Base-by-base conservation (phyloP, 441 rosid genomes). In the Kokia cookei region DNA sequence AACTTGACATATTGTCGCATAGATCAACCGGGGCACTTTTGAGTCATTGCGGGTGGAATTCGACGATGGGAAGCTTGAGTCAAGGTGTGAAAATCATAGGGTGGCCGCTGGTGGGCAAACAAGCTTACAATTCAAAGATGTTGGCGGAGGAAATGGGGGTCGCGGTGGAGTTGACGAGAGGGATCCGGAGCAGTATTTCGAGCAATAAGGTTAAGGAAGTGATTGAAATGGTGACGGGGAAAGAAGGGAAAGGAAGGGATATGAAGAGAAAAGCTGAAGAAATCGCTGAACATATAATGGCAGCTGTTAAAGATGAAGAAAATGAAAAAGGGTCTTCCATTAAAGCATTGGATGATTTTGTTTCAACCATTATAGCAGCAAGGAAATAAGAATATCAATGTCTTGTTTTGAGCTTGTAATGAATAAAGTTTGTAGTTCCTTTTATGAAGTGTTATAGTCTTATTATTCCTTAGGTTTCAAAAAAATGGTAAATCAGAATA, bases 21-120 rank as follows among this genome's bases (percentile, higher is more conserved):
- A 4, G 43, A 59, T 82, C 87, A 0, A 84, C 78, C 0, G 83
- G 89, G 17, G 85, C 78, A 29, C 84, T 87, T 73, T 50, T 85
- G 7, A 84, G 86, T 63, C 86, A 85, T 47, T 85, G 89, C 22
- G 86, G 85, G 10, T 84, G 91, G 91, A 87, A 85, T 67, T 85
- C 87, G 4, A 76, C 75, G 40, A 1, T 78, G 77, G 91, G 85
- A 65, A 84, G 86, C 73, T 79, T 84, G 13, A 85, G 85, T 35
- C 86, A 81, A 68, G 91, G 87, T 0, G 83, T 85, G 71, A 83
- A 86, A 0, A 73, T 81, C 0, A 79, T 87, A 15, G 91, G 85
- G 12, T 85, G 91, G 91, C 87, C 89, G 0, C 79, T 81, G 77
- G 89, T 83, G 1, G 91, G 73, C 1, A 87, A 87, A 61, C 87